Base-by-base conservation (phyloP, 2,329 filamentous ascomycete genomes). In the Chaetothyriales sp. region DNA sequence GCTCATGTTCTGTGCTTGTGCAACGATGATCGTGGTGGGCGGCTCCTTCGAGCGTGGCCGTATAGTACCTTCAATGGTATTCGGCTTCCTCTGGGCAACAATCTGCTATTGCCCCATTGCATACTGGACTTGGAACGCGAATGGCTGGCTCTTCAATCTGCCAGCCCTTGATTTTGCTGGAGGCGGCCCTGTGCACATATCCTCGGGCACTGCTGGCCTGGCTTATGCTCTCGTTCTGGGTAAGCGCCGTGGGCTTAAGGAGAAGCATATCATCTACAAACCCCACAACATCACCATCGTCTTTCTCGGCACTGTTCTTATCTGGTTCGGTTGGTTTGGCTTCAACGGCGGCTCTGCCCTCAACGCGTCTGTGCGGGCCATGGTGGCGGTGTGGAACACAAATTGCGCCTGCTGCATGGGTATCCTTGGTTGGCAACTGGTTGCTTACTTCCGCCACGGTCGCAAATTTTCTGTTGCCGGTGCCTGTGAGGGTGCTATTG, bases 101-200 rank as follows among this genome's bases (percentile, higher is more conserved):
- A 73, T 85, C 57, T 80, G 85, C 54, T 85, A 86, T 68, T 81
- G 83, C 60, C 47, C 47, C n/a, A 77, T 87, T 55, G 84, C 83
- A 46, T 85, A 84, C 69, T 86, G 83, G 77, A 86, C 84, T 40
- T 87, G 83, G 84, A 86, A 86, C 67, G 69, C 73, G 48, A 81
- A 79, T 55, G 83, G 83, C 44, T 87, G 83, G 82, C 74, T 85
- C 29, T 81, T 74, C 67, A 76, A 77, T 19, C 75, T 86, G 43
- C 81, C 81, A 45, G 77, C 81, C 18, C 77, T 85, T 60, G 83
- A 87, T 66, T 88, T 86, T 61, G 83, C 84, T 28, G 84, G 84
- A 45, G 83, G 82, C 44, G 83, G 82, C 8, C 83, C 84, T 43
- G 83, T 88, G 19, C 83, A 87, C 67, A 83, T 87, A 62, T 77